Evolutionary conservation across 345 rosid species (phyloP).

Genomic region (Salix dunnii): DNA sequence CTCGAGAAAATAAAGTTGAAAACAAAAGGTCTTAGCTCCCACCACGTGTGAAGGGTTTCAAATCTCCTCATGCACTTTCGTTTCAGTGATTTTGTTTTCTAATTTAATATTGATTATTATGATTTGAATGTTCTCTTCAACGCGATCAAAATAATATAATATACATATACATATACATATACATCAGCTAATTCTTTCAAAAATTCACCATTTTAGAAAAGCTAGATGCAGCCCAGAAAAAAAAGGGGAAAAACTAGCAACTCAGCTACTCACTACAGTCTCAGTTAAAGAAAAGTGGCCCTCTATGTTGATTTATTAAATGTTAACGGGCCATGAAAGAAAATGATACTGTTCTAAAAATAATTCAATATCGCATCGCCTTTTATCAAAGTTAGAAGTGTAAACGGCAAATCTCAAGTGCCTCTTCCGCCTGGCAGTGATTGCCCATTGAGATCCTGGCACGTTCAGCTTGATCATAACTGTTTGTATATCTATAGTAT

Average conservation of each 20-base stretch:
- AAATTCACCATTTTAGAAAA: too few relatives aligned
- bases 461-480: not conserved
- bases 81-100: not conserved
- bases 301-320: not conserved
- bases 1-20: not conserved
- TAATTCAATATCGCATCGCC: not conserved
- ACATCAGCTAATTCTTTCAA: too few relatives aligned
- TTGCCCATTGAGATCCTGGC: not conserved
- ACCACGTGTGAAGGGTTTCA: not conserved
- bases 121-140: not conserved
- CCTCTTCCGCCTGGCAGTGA: not conserved
- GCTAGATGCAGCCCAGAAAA: too few relatives aligned
- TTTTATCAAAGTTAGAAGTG: not conserved
- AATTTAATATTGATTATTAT: not conserved
- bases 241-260: too few relatives aligned
- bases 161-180: too few relatives aligned
- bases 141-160: too few relatives aligned
- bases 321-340: not conserved
- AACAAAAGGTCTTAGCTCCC: not conserved
- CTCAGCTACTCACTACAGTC: too few relatives aligned
- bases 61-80: not conserved
- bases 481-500: not conserved
- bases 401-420: not conserved
- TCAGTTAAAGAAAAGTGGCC: not conserved
- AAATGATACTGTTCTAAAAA: not conserved